phyloP scores from a whole-genome alignment of 1,139 yeast species.

The Pichia cactophila region DNA sequence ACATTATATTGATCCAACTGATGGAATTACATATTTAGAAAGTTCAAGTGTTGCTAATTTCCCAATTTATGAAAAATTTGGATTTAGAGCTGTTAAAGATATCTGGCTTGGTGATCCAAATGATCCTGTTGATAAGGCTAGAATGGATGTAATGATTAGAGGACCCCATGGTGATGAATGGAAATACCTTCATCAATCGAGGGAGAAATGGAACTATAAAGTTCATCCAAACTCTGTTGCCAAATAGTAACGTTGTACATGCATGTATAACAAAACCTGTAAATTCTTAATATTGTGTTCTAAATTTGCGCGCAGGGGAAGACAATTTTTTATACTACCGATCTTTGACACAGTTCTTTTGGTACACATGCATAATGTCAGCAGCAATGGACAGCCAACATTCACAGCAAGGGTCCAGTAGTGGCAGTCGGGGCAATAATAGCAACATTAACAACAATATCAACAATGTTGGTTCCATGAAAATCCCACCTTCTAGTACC shows the following conservation, averaged over 20 bases:
- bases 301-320: too few relatives aligned
- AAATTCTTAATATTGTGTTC: too few relatives aligned
- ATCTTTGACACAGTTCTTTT: too few relatives aligned
- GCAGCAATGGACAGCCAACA: background rate
- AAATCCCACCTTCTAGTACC: background rate
- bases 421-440: background rate
- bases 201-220: conserved; percentile 19
- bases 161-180: conserved; percentile 37
- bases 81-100: conserved; percentile 44
- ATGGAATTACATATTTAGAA: conserved; percentile 47
- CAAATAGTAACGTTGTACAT: conserved; percentile 6
- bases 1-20: conserved; percentile 41
- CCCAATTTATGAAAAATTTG: conserved; percentile 53
- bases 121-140: conserved; percentile 36
- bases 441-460: background rate
- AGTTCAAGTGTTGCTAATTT: conserved; percentile 46
- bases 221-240: conserved; percentile 18
- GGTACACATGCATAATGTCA: background rate
- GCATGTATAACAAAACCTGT: too few relatives aligned
- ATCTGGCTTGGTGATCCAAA: conserved; percentile 41
- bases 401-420: background rate
- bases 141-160: conserved; percentile 54
- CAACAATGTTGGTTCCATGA: background rate
- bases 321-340: too few relatives aligned
- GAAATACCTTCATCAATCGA: conserved; percentile 22